Evolutionary conservation across 139 green algal species (phyloP).

Genomic region (Closterium sp.): DNA sequence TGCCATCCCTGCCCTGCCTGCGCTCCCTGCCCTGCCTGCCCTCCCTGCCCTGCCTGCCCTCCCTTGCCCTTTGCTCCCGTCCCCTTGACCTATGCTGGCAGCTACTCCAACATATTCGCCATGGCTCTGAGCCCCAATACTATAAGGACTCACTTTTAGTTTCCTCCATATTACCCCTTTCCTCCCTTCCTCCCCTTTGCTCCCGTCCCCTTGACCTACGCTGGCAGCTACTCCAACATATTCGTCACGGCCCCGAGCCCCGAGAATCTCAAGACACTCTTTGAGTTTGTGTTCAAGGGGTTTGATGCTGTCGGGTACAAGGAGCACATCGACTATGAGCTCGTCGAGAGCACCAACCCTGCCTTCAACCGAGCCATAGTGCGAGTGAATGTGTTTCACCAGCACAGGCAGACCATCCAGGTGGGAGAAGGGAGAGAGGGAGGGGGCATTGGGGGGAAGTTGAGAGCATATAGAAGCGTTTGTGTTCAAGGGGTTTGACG

Average conservation of each 20-base stretch:
- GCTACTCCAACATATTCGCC: constrained; percentile 97
- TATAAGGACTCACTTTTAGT: no score
- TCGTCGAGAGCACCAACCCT: constrained; percentile 91
- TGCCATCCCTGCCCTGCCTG: no score
- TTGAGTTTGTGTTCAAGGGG: constrained; percentile 96
- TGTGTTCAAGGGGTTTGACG: no score
- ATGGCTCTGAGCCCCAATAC: constrained; percentile 92
- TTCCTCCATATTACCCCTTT: not conserved
- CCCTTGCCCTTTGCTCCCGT: not conserved
- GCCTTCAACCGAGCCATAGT: constrained; percentile 74
- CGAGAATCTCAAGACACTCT: constrained; percentile 96
- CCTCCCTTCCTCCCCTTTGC: not conserved
- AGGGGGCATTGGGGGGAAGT: constrained; percentile 20
- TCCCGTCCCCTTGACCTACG: not conserved
- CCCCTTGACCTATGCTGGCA: not conserved
- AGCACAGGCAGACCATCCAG: no score
- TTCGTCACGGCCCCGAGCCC: constrained; percentile 95
- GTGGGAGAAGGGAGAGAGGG: no score
- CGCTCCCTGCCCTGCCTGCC: no score
- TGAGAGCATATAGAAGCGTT: no score
- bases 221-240: constrained; percentile 88
- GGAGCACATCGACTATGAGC: constrained; percentile 95
- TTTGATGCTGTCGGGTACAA: constrained; percentile 83
- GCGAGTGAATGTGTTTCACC: no score
- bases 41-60: no score